Evolutionary conservation across 2,329 filamentous ascomycete genomes (phyloP).

Genomic region (Sordariomycetes sp.): DNA sequence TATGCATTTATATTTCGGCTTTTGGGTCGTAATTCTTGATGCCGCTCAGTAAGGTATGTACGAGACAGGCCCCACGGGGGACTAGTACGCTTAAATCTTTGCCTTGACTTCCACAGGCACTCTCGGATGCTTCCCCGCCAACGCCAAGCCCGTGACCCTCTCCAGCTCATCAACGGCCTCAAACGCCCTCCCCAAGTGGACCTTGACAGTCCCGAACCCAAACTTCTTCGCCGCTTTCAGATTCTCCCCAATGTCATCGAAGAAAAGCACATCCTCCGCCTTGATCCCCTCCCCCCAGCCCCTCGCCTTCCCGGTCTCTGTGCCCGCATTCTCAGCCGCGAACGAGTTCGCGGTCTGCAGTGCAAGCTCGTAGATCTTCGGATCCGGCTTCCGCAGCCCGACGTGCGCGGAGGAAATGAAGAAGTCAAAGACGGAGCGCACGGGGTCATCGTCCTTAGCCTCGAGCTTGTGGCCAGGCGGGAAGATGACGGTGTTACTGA

Average conservation of each 20-base stretch:
- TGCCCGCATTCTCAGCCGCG: constrained; percentile 21
- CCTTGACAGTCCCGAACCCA: constrained; percentile 77
- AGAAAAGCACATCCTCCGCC: constrained; percentile 63
- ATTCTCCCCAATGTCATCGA: constrained; percentile 93
- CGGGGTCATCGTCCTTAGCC: constrained; percentile 38
- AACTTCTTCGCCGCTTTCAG: constrained; percentile 62
- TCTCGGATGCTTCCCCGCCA: constrained; percentile 40
- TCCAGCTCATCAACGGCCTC: constrained; percentile 79
- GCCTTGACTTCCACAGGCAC: constrained; percentile 15
- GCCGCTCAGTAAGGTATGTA: not conserved
- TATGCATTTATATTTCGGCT: not conserved
- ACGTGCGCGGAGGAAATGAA: constrained; percentile 81
- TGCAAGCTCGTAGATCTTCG: constrained; percentile 65
- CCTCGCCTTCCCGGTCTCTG: constrained; percentile 17
- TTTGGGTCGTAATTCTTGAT: not conserved
- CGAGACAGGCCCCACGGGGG: not conserved
- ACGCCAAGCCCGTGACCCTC: constrained; percentile 51
- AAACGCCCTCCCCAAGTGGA: constrained; percentile 61
- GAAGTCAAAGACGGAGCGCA: constrained; percentile 65
- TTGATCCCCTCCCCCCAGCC: constrained; percentile 38
- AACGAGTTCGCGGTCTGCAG: constrained; percentile 52
- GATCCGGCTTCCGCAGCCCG: constrained; percentile 77
- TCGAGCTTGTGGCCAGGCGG: constrained; percentile 49
- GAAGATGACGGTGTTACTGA: constrained; percentile 86
- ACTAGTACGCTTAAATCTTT: constrained; percentile 22